Base-by-base conservation (phyloP, 352 stramenopile genomes). In the Phytophthora rubi region DNA sequence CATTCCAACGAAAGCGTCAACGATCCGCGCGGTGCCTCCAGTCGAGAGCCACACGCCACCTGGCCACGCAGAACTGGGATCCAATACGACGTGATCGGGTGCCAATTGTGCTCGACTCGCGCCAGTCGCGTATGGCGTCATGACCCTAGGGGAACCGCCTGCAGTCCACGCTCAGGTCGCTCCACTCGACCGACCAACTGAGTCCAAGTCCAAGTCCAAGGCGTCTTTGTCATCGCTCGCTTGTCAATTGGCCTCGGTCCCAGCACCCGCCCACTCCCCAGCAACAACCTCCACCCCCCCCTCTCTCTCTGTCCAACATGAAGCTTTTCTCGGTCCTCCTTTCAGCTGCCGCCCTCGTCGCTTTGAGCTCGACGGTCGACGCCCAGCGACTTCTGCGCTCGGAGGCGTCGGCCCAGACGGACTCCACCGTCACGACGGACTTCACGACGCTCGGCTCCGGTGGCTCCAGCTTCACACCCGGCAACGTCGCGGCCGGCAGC, bases 341-440 rank as follows among this genome's bases (percentile, higher is more conserved):
- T n/a, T 10, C 21, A 1, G 21, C 53, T 7, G 59, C 47, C 39
- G 21, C 63, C 33, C 16, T 62, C n/a, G 42, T 44, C 35, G 12
- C 59, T 18, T 6, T 68, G 23, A 62, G 52, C 6, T 68, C 66
- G 15, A 64, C 54, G n/a, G 35, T 45, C 15, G 45, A 73, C 37
- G 66, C 59, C 13, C 66, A 69, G n/a, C 66, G 66, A 37, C 47
- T 67, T 15, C 66, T 73, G n/a, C 66, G 66, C 10, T 68, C 66
- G n/a, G 66, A 68, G 16, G 59, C 52, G 49, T 68, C 65, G n/a
- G 23, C 58, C 16, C 18, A 44, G 2, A 63, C 65, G 15, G 65
- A 73, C 57, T 44, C 48, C 30, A 61, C 49, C n/a, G 64, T 71
- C 26, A 71, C 39, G 49, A 71, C 63, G 15, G 42, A 66, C 52